phyloP scores from a whole-genome alignment of 1,284 basidiomycete genomes.

The Fomitopsis betulina region DNA sequence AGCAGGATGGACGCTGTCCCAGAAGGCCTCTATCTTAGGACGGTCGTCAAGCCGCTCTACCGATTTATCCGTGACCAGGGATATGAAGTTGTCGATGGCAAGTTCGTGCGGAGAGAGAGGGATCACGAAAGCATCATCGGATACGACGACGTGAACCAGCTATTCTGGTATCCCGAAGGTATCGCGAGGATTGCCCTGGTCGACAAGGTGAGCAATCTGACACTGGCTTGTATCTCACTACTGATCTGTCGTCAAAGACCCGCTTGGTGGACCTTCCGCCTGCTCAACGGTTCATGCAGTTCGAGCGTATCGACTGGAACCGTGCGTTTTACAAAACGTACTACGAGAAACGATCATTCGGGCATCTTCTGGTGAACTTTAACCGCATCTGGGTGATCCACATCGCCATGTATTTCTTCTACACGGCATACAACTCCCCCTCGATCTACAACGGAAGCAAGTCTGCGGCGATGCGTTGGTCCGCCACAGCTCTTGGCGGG shows the following conservation, averaged over 20 bases:
- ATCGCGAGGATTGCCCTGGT: slow-evolving; percentile 87
- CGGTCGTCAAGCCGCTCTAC: slow-evolving; percentile 96
- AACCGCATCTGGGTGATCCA: slow-evolving; percentile 98
- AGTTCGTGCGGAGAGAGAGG: slow-evolving; percentile 89
- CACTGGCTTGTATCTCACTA: neutral
- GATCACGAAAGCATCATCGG: slow-evolving; percentile 97
- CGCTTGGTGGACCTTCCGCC: slow-evolving; percentile 88
- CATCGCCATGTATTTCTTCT: slow-evolving; percentile 90
- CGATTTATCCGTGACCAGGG: slow-evolving; percentile 97
- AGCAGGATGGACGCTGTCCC: slow-evolving; percentile 90
- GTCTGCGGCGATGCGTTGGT: slow-evolving; percentile 79
- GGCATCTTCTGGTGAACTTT: slow-evolving; percentile 95
- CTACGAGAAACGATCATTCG: slow-evolving; percentile 91
- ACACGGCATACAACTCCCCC: slow-evolving; percentile 92
- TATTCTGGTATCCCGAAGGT: slow-evolving; percentile 99
- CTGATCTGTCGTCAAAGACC: slow-evolving; percentile 42
- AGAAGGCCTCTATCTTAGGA: slow-evolving; percentile 89
- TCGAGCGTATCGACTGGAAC: slow-evolving; percentile 93
- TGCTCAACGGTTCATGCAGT: slow-evolving; percentile 90
- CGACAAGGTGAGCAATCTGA: slow-evolving; percentile 65
- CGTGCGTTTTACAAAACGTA: slow-evolving; percentile 97
- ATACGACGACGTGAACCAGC: slow-evolving; percentile 98
- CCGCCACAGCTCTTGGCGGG: slow-evolving; percentile 85
- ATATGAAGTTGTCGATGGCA: slow-evolving; percentile 95
- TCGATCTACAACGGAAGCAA: slow-evolving; percentile 66